Evolutionary conservation across 2,329 filamentous ascomycete species (phyloP), one percentile per base, ranked within the genome.

Genomic region (Laburnicola sp.): DNA sequence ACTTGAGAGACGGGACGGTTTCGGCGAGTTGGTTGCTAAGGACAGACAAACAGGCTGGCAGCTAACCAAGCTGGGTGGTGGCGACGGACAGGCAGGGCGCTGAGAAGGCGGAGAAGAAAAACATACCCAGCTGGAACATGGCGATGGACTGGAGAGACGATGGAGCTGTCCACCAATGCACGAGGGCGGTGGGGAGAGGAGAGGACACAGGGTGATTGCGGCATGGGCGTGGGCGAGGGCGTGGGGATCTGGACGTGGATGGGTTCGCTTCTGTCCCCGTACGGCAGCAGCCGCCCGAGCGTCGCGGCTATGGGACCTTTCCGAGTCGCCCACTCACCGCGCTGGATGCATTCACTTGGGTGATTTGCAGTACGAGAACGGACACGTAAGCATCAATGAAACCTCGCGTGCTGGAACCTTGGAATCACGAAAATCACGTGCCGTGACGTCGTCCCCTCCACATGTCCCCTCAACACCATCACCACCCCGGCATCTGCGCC

Each of bases 101-200:
- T 28, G 11, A n/a, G 25, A 38, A 26, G 45, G 36, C 21, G 21
- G 31, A 31, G 30, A 16, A 38, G 35, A 31, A 28, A 43, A 45
- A 71, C 70, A 57, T 63, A 73, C 70, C 66, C 54, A 72, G 70
- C 53, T 61, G 69, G 63, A 72, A 72, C 70, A 73, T 72, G 50
- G 23, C 53, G 37, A 58, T 40, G 43, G 44, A 45, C 30, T 39
- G 26, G 53, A 35, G 34, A 25, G 31, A 35, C 43, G 9, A 28
- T 26, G 25, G 23, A 16, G 30, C 2, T 21, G 49, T 25, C 27
- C 39, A 26, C 50, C 53, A 51, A 56, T 52, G 36, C n/a, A 34
- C 23, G 46, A 26, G 10, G 32, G 31, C 22, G 9, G 42, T 25
- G 32, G 37, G 35, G 38, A 48, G 28, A 43, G 36, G 46, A 27